Evolutionary conservation across 352 stramenopile genomes (phyloP), one percentile per base, ranked within the genome.

Genomic region (Globisporangium spinosum): DNA sequence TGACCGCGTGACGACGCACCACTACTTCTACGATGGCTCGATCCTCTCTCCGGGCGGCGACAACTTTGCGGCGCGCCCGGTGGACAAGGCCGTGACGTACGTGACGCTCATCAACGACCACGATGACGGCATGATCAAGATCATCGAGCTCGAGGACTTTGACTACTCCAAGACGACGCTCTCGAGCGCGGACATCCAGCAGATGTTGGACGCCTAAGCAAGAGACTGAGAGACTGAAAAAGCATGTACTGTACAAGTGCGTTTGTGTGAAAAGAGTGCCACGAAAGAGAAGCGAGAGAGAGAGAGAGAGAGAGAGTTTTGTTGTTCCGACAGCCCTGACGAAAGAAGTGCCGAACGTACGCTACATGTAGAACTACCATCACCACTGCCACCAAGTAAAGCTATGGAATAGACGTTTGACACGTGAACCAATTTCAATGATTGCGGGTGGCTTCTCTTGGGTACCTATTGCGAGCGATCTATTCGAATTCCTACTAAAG

Each of bases 51-150:
- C 72, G 0, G 70, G 67, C 34, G 65, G 64, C 7, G 75, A 81
- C 75, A 81, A 81, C 70, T 81, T 70, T 54, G 75, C 72, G 9
- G 12, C 69, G 0, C 75, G 75, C 3, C 75, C 75, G 4, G 61
- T 68, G 9, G 57, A 78, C 32, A 47, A 32, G 20, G 40, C 70
- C 3, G 78, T 70, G 20, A 69, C 68, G 13, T 81, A 81, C 64
- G 12, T 79, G 40, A 81, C 75, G 54, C 70, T 81, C 65, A 72
- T 81, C 49, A 69, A 80, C 27, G 69, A 77, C 34, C 62, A 56
- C 13, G 38, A 65, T n/a, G 59, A 58, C 5, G 70, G 75, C 38
- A 47, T 68, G 13, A 71, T 81, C 59, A 81, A 79, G 66, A 76
- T 81, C 58, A 10, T 81, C 5, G 70, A 79, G 62, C 54, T 77